Conservation (phyloP, 768 basidiomycete genomes). For the Suillus paluster region DNA sequence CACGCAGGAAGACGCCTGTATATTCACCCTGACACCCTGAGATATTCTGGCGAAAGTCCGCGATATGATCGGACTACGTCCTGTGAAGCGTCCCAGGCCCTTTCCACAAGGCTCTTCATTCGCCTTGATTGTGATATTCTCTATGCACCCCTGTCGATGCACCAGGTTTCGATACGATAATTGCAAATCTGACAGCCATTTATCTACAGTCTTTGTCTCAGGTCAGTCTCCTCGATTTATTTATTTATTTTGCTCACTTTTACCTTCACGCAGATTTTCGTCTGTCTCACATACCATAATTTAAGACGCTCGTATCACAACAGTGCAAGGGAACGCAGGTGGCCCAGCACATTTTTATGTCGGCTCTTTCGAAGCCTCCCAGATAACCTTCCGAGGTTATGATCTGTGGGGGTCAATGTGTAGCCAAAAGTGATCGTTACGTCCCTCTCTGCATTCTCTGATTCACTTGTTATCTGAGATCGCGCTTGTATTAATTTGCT, state of each 20-base stretch:
- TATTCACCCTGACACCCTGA: background rate
- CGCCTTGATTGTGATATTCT: background rate
- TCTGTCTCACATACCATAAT: background rate
- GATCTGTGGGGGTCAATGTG: constrained; percentile 63
- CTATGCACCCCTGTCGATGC: background rate
- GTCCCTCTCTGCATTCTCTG: constrained; percentile 23
- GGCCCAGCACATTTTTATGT: background rate
- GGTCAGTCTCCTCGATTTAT: background rate
- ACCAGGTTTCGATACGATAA: background rate
- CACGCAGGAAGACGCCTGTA: constrained; percentile 4
- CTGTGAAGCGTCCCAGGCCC: too few relatives aligned
- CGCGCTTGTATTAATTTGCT: constrained; percentile 7
- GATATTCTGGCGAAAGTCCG: too few relatives aligned
- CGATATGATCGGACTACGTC: background rate
- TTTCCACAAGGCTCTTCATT: background rate
- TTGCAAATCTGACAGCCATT: background rate
- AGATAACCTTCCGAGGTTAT: constrained; percentile 42
- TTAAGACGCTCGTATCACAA: background rate
- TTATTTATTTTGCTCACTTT: background rate
- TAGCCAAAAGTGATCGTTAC: constrained; percentile 52
- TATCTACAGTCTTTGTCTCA: background rate
- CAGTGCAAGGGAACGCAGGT: background rate
- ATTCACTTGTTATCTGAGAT: constrained; percentile 28
- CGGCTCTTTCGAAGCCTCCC: constrained; percentile 66
- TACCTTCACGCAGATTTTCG: background rate